A percentile compares a stretch with the other conserved stretches of the same genome.
Evolutionary conservation across 306 rosid genomes (phyloP).

Genomic region (Castanea crenata): DNA sequence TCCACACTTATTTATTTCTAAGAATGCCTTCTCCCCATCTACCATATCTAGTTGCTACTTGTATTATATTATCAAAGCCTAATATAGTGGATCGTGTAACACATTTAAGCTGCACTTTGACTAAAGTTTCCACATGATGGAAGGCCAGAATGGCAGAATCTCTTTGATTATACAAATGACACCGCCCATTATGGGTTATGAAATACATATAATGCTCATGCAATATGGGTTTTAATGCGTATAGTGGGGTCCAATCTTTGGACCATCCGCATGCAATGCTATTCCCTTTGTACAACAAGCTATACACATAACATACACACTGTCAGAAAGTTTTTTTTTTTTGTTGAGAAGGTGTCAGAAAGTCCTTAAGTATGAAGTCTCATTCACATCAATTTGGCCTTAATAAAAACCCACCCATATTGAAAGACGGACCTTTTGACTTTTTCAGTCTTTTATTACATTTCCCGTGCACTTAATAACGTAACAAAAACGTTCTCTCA

Average conservation of each 20-base stretch:
- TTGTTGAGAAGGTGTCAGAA: neutral
- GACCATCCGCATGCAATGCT: conserved; percentile 34
- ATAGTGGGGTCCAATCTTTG: conserved; percentile 18
- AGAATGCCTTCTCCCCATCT: neutral
- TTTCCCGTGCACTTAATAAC: conserved; percentile 54
- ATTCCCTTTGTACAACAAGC: conserved; percentile 22
- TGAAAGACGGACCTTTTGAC: no score
- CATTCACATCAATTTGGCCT: neutral
- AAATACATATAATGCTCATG: neutral
- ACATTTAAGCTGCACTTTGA: neutral
- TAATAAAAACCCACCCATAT: neutral
- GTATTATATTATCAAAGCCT: neutral
- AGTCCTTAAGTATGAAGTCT: conserved; percentile 18
- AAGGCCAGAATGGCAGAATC: neutral
- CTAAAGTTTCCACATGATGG: neutral
- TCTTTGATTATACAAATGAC: neutral
- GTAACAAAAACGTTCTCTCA: conserved; percentile 18
- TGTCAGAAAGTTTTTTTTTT: neutral
- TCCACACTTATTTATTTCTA: neutral
- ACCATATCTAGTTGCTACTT: neutral
- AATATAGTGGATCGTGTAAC: neutral
- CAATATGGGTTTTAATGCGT: neutral
- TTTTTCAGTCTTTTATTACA: neutral
- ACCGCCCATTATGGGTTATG: neutral
- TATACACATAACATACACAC: neutral